Evolutionary conservation across 208 protist species (phyloP), one percentile per base, ranked within the genome.

Genomic region (Leishmania major): DNA sequence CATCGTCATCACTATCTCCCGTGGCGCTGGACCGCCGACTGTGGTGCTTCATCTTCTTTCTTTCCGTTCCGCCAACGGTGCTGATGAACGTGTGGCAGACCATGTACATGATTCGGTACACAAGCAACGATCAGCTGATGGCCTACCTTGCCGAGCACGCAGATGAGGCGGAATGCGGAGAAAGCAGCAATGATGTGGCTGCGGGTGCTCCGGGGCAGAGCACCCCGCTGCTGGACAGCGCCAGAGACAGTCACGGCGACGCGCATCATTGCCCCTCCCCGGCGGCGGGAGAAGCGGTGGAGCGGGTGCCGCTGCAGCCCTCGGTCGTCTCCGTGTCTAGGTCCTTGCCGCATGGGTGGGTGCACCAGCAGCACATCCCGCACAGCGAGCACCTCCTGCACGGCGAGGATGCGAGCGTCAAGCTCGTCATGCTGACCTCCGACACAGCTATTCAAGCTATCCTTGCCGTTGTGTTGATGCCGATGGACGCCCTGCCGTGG

Each of bases 51-150:
- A 83, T 96, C 35, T 97, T 92, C 66, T 95, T 94, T 47, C 62
- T 95, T n/a, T 94, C 91, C 19, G 89, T 96, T 0, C 89, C 91
- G 5, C 88, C 88, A 19, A 92, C 81, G 31, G 91, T 94, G 13
- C 73, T 96, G 60, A 84, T 96, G 88, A 96, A 97, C 73, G 84
- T 93, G 47, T 86, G 82, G 83, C 94, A 97, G 82, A 91, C 88
- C 6, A 77, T 90, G 74, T 96, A 95, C 80, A 95, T 96, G 91
- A 84, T 92, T 57, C 78, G 85, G 28, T 95, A 91, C 84, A 94
- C 92, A 0, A 75, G 87, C 69, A 86, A 85, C 70, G 76, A 69
- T 17, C 59, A 80, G 19, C 81, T 87, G 35, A 79, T 71, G 0
- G 45, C 47, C 6, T 78, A 83, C 35, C 73, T 87, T 6, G 11